Base-by-base conservation (phyloP, 345 rosid genomes). In the Microcos paniculata region DNA sequence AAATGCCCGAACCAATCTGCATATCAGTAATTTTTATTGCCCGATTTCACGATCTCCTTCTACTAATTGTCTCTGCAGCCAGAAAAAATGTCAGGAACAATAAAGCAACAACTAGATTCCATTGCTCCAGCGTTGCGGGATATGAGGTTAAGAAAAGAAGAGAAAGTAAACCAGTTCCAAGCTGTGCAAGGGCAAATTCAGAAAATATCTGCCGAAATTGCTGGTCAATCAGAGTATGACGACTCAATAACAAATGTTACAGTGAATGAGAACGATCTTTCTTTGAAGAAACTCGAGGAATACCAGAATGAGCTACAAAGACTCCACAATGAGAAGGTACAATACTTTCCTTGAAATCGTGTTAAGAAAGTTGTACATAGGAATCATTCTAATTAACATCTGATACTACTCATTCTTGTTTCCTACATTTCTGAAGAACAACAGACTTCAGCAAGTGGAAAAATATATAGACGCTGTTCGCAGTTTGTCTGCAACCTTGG, bases 221-320 rank as follows among this genome's bases (percentile, higher is more conserved):
- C 91, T 40, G 99, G 99, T 62, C 89, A 78, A 75, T 88, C 91
- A 3, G 92, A 88, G 66, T 91, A 86, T 71, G 93, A 91, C 31
- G 96, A 88, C 68, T 82, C 89, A 6, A 75, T 82, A 77, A 83
- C 92, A 48, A 87, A 82, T 59, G 84, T 93, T 74, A 82, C 53
- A 19, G 87, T 93, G 69, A 91, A 93, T 43, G 92, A 93, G 82
- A 91, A 90, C 23, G 97, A 96, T 77, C 94, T 96, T 71, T 92
- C 99, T 28, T 63, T 85, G 71, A 96, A 96, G 88, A 96, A 93
- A 82, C 93, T 96, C 0, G 98, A 92, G 72, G 99, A 93, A 82
- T 88, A 90, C 62, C 97, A 92, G 80, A 85, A 74, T 81, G 97
- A 96, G 86, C 90, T 96, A 26, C 95, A 86, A 75, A 86, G 87